Conservation (phyloP, 371 early-diverging fungal species). For the Actinomortierella wolfii region DNA sequence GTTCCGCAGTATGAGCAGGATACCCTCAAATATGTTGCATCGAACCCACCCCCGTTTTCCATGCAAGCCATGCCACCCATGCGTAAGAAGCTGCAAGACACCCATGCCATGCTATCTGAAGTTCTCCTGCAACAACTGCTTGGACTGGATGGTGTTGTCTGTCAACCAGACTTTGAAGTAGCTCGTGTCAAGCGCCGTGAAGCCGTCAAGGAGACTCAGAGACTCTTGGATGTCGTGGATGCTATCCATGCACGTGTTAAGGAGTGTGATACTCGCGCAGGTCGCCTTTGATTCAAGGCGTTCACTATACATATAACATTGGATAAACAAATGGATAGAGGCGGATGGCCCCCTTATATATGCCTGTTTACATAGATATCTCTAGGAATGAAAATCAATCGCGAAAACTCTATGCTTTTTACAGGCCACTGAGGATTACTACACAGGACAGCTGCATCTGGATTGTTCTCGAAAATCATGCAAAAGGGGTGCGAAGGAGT, state of each 20-base stretch:
- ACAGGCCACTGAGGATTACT: too few species aligned
- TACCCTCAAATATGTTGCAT: constrained; percentile 14
- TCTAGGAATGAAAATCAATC: too few species aligned
- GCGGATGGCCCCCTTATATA: too few species aligned
- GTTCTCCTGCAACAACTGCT: constrained; percentile 61
- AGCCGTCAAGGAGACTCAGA: constrained; percentile 60
- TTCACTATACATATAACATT: too few species aligned
- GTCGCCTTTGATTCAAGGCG: too few species aligned
- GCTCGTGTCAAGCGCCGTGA: constrained; percentile 64
- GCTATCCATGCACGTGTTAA: constrained; percentile 34
- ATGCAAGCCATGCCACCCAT: constrained; percentile 24
- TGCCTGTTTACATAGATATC: too few species aligned
- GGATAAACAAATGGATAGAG: too few species aligned
- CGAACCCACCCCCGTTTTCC: constrained; percentile 24
- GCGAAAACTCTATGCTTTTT: too few species aligned
- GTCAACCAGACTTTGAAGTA: constrained; percentile 59
- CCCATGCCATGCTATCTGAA: constrained; percentile 63
- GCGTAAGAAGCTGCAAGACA: constrained; percentile 57
- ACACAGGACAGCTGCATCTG: too few species aligned
- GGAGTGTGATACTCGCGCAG: constrained; percentile 21
- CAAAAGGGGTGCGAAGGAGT: too few species aligned
- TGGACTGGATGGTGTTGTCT: constrained; percentile 60
- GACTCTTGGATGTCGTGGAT: constrained; percentile 61
- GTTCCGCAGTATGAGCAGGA: constrained; percentile 35
- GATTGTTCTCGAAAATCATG: too few species aligned